Base-by-base conservation (phyloP, 495 filamentous ascomycete genomes). In the Darksidea phi region DNA sequence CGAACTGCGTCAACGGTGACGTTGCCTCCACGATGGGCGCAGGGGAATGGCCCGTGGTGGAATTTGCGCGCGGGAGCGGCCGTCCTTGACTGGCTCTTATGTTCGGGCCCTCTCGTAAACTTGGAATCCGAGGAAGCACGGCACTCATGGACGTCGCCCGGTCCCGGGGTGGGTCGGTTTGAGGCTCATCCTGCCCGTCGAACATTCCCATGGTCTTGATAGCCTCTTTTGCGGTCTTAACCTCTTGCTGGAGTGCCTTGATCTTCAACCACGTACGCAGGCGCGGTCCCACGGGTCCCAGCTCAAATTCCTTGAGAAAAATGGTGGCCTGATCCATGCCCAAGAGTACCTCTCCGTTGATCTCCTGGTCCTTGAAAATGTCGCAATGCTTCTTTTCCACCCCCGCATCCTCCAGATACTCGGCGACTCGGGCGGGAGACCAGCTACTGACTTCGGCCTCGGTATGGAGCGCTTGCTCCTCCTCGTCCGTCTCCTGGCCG, bases 231-330 rank as follows among this genome's bases (percentile, higher is more conserved):
- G 74, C 59, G 37, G 74, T 74, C 63, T 82, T 80, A 52, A 91
- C 85, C 68, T 96, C 88, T 68, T 96, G 86, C 72, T 97, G 92
- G 63, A 97, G 80, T 2, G 82, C 77, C 72, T 92, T 93, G 67
- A 97, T 88, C 70, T 90, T 93, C 70, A 95, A 88, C 92, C 92
- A 99, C n/a, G 88, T 95, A 69, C 90, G 94, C 70, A 94, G 77
- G 68, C 91, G 84, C 60, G 85, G 80, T 6, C 92, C 92, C 59
- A 97, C 89, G 10, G 92, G 88, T 11, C 95, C 95, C 65, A 99
- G 81, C 52, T 97, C 90, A 63, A 97, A 91, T 53, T 94, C 93
- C 73, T 96, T 96, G 75, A 97, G 84, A 71, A 96, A 92, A 2
- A 97, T 74, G 32, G 91, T 91, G 24, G 88, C 85, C 72, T 97